These are phyloP conservation scores for Ceratobasidium sp. DNA, from an alignment of 1,284 basidiomycete genomes.

Conservation along the genomic window DNA sequence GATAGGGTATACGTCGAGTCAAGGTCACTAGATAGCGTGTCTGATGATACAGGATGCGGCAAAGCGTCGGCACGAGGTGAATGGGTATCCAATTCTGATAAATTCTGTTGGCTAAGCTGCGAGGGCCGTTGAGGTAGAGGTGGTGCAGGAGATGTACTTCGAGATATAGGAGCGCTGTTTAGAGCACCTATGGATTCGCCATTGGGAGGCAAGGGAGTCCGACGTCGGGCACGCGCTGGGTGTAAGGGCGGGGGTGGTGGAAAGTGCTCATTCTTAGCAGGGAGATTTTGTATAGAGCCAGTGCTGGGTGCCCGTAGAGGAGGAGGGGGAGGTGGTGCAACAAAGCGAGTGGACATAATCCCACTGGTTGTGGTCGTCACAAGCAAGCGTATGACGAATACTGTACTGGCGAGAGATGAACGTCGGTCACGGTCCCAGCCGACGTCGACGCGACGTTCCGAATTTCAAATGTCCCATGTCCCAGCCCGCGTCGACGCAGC, in stretches of 20 bases:
- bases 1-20: conserved; percentile 8
- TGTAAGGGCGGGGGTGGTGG: conserved; percentile 32
- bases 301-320: background rate
- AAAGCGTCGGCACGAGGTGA: background rate
- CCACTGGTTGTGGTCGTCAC: conserved; percentile 2
- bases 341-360: conserved; percentile 39
- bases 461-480: too few relatives aligned
- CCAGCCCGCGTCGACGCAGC: too few relatives aligned
- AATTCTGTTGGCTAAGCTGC: background rate
- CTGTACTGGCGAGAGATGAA: too few relatives aligned
- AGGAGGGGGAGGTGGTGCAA: conserved; percentile 11
- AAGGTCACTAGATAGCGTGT: conserved; percentile 3
- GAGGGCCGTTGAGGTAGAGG: conserved; percentile 17
- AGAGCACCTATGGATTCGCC: conserved; percentile 15
- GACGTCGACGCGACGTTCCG: too few relatives aligned
- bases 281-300: background rate
- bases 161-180: conserved; percentile 14
- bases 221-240: conserved; percentile 22
- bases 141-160: conserved; percentile 8
- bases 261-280: background rate
- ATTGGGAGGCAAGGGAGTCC: conserved; percentile 8
- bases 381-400: background rate
- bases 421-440: too few relatives aligned
- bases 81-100: background rate
- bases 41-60: background rate